Conservation (phyloP, 179 eudicot species). For the Corrigiola litoralis region DNA sequence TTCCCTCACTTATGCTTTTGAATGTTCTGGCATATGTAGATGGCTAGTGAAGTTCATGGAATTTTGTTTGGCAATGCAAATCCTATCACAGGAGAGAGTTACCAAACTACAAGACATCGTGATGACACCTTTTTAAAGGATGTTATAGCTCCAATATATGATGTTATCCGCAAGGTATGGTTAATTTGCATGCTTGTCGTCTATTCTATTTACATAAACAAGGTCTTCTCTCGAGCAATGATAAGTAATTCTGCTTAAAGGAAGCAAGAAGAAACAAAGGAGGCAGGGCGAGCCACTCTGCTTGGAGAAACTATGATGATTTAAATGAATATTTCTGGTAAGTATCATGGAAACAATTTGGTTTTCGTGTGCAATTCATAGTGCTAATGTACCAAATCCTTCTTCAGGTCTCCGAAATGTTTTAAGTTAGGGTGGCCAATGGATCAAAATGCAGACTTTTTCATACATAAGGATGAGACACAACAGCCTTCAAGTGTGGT, state of each 20-base stretch:
- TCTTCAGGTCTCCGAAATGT: conserved; percentile 73
- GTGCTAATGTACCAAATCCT: conserved; percentile 17
- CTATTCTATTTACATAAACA: conserved; percentile 11
- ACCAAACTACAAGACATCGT: conserved; percentile 37
- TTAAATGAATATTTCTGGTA: conserved; percentile 98
- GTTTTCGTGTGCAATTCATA: not conserved
- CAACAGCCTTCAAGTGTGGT: conserved; percentile 37
- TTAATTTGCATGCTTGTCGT: not conserved
- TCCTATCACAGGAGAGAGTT: conserved; percentile 50
- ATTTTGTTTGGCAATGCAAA: conserved; percentile 48
- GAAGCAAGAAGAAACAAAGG: conserved; percentile 76
- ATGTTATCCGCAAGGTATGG: conserved; percentile 70
- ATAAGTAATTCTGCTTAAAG: conserved; percentile 35
- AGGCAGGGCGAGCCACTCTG: conserved; percentile 95
- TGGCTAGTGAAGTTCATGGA: conserved; percentile 67
- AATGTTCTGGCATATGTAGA: conserved; percentile 36
- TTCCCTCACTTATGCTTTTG: not conserved
- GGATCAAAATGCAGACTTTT: conserved; percentile 71
- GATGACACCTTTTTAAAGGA: conserved; percentile 68
- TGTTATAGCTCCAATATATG: conserved; percentile 80
- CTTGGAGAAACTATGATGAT: conserved; percentile 98
- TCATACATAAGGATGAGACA: conserved; percentile 49
- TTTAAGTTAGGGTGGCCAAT: conserved; percentile 90
- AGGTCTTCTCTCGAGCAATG: conserved; percentile 7
- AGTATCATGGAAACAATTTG: conserved; percentile 10